A percentile compares a stretch with the other conserved stretches of the same genome.
Conservation (phyloP, 257 asterid species). For the Linaria vulgaris region DNA sequence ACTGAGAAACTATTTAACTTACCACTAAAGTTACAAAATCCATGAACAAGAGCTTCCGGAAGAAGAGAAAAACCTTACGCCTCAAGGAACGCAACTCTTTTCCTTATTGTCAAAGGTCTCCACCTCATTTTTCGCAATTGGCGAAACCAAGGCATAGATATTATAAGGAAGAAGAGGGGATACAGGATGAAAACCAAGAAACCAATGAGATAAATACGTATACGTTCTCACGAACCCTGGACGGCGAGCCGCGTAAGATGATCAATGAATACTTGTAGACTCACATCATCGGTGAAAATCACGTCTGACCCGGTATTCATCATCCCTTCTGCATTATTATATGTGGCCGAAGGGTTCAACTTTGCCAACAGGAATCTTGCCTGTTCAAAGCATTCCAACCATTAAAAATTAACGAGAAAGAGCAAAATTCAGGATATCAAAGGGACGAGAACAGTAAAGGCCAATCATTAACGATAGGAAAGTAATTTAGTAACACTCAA, state of each 20-base stretch:
- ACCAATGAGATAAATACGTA: not conserved
- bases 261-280: constrained; percentile 86
- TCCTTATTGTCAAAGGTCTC: constrained; percentile 25
- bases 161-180: constrained; percentile 29
- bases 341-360: constrained; percentile 94
- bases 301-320: constrained; percentile 89
- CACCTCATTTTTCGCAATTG: constrained; percentile 23
- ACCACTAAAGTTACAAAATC: constrained; percentile 39
- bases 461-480: not conserved
- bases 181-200: constrained; percentile 19
- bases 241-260: constrained; percentile 97
- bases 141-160: constrained; percentile 20
- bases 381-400: constrained; percentile 43
- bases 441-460: not conserved
- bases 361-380: constrained; percentile 95
- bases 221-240: constrained; percentile 62
- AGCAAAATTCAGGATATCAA: not conserved
- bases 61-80: constrained; percentile 26
- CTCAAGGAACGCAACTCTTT: constrained; percentile 24
- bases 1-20: constrained; percentile 11
- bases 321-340: constrained; percentile 77
- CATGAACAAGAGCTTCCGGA: constrained; percentile 16
- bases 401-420: not conserved
- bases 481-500: not conserved
- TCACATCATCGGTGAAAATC: constrained; percentile 93